phyloP scores from a whole-genome alignment of 139 green algal species.

The Diplosphaera chodatii region DNA sequence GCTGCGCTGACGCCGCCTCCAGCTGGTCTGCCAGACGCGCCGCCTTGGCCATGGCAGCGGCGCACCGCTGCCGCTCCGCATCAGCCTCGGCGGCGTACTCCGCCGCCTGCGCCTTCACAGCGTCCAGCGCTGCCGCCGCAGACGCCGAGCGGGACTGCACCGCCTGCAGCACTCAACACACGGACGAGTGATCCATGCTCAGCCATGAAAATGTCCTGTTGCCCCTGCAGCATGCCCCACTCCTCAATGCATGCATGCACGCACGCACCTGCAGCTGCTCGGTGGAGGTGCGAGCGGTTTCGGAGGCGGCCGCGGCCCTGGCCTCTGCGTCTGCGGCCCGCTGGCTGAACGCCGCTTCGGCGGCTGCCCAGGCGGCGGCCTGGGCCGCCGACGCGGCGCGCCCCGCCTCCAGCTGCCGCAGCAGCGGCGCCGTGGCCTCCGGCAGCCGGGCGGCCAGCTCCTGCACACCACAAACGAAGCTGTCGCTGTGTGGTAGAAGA shows the following conservation, averaged over 20 bases:
- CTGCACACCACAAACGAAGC: no score
- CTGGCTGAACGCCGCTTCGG: constrained; percentile 56
- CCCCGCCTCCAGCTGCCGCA: constrained; percentile 83
- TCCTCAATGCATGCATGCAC: no score
- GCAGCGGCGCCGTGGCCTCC: constrained; percentile 82
- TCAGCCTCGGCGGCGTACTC: neutral
- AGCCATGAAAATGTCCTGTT: no score
- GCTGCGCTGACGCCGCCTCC: constrained; percentile 4
- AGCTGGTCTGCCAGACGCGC: neutral
- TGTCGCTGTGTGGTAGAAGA: no score
- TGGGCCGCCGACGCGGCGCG: constrained; percentile 44
- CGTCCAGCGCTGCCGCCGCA: constrained; percentile 6
- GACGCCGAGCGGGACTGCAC: constrained; percentile 1
- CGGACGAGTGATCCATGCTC: no score
- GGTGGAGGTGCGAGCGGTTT: constrained; percentile 8
- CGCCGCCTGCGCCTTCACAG: constrained; percentile 13
- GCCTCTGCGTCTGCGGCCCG: constrained; percentile 48
- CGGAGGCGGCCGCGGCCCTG: constrained; percentile 33
- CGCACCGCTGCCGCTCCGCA: constrained; percentile 7
- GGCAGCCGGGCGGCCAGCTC: constrained; percentile 79
- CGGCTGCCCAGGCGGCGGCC: constrained; percentile 51
- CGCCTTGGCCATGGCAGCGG: neutral
- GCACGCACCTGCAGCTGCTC: constrained; percentile 29
- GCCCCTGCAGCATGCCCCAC: no score
- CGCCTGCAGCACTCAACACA: constrained; percentile 1